Evolutionary conservation across 345 rosid species (phyloP).

Genomic region (Eutrema yunnanense): DNA sequence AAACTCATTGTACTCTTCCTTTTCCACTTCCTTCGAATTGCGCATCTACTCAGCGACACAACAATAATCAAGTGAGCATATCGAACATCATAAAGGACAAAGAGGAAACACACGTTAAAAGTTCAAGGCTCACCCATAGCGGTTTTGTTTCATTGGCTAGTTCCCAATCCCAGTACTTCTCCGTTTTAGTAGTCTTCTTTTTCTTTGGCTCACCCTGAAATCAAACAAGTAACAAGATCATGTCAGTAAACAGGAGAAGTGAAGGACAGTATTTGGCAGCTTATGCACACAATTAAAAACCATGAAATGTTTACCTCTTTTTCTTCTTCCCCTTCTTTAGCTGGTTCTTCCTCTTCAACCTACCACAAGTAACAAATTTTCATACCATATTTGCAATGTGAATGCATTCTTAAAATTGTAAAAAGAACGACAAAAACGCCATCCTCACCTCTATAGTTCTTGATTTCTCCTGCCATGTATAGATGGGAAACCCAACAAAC

Average conservation of each 20-base stretch:
- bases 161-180: conserved; percentile 99
- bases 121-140: conserved; percentile 64
- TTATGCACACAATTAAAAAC: not conserved
- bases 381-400: not conserved
- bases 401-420: not conserved
- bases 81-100: not conserved
- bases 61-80: not conserved
- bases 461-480: conserved; percentile 91
- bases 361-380: conserved; percentile 21
- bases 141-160: conserved; percentile 94
- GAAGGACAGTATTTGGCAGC: not conserved
- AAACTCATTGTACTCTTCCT: conserved; percentile 80
- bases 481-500: conserved; percentile 96
- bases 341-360: conserved; percentile 93
- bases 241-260: not conserved
- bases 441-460: conserved; percentile 77
- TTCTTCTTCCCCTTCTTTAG: conserved; percentile 75
- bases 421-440: not conserved
- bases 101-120: not conserved
- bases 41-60: conserved; percentile 57
- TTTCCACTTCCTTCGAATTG: conserved; percentile 67
- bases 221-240: conserved; percentile 15
- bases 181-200: conserved; percentile 84
- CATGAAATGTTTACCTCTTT: conserved; percentile 48
- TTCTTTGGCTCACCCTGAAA: conserved; percentile 70